These are phyloP conservation scores for Panaeolus cyanescens DNA, from an alignment of 768 basidiomycete species.

Conservation along the genomic window DNA sequence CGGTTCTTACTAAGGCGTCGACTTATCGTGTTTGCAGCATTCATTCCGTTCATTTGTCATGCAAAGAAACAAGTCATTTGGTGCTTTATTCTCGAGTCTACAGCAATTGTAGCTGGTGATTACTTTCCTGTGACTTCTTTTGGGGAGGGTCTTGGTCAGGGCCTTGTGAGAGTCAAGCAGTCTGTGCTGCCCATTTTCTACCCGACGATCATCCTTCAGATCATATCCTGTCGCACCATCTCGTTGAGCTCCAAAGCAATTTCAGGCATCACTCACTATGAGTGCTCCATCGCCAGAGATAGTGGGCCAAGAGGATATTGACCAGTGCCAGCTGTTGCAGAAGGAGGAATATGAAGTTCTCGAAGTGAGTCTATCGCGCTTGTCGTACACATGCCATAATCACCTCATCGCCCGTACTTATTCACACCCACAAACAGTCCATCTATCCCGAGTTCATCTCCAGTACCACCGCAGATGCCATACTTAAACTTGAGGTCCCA, in stretches of 20 bases:
- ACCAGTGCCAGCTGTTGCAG: conserved; percentile 39
- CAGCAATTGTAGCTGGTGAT: no score
- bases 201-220: no score
- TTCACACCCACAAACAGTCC: no score
- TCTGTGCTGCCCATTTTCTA: no score
- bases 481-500: conserved; percentile 63
- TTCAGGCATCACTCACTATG: no score
- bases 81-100: neutral
- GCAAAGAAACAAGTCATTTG: neutral
- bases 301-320: conserved; percentile 8
- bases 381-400: neutral
- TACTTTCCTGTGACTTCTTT: no score
- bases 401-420: conserved; percentile 3
- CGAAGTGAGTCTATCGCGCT: conserved; percentile 40
- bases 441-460: conserved; percentile 76
- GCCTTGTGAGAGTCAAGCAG: no score
- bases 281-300: neutral
- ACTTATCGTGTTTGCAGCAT: neutral
- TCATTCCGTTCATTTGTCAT: neutral
- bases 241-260: no score
- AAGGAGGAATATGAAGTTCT: conserved; percentile 65
- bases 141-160: no score
- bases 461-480: conserved; percentile 35
- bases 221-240: no score
- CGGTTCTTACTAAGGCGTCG: neutral